Evolutionary conservation across 2,329 filamentous ascomycete species (phyloP).

Genomic region (Colletotrichum neosansevieriae): DNA sequence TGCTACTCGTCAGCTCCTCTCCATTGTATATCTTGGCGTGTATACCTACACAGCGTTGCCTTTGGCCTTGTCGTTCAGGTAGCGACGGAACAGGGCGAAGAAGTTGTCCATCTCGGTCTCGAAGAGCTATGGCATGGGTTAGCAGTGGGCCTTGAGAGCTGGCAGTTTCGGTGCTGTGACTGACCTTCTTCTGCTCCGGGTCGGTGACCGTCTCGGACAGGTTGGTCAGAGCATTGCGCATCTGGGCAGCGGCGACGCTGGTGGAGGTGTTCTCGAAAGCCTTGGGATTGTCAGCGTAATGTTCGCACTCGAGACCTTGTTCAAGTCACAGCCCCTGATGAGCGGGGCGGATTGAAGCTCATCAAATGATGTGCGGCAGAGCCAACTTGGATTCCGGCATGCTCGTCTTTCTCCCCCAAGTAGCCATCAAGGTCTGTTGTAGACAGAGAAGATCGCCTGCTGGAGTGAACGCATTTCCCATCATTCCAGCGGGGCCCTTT

Average conservation of each 20-base stretch:
- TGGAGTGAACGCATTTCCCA: not conserved
- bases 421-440: not conserved
- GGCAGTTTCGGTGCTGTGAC: conserved; percentile 40
- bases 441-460: too few species aligned
- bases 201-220: conserved; percentile 92
- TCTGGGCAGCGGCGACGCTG: conserved; percentile 96
- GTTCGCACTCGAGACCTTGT: conserved; percentile 10
- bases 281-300: conserved; percentile 63
- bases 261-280: conserved; percentile 99
- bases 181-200: conserved; percentile 84
- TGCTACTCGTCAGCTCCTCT: conserved; percentile 52
- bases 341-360: not conserved
- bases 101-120: conserved; percentile 99
- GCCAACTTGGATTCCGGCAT: not conserved
- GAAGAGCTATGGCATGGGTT: conserved; percentile 73
- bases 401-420: not conserved
- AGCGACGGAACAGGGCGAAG: conserved; percentile 97
- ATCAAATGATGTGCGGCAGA: not conserved
- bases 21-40: not conserved
- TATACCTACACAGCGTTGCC: conserved; percentile 82
- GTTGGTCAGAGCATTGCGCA: conserved; percentile 96
- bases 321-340: not conserved
- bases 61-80: conserved; percentile 99
- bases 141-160: conserved; percentile 21
- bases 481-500: not conserved